phyloP scores from a whole-genome alignment of 2,329 filamentous ascomycete genomes.

The Xylaria sp. region DNA sequence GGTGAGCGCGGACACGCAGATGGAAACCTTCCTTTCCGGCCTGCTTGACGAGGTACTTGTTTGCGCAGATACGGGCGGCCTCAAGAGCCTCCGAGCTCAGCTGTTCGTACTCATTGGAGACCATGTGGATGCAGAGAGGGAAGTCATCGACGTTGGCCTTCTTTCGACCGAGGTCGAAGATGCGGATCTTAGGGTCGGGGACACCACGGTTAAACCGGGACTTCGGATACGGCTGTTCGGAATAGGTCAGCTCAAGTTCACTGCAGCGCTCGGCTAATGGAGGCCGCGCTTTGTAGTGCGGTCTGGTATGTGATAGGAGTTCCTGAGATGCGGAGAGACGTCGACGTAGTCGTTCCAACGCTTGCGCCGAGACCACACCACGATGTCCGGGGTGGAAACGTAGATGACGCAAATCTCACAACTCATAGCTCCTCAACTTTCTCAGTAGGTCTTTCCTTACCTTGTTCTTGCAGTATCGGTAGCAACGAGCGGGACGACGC shows the following conservation, averaged over 20 bases:
- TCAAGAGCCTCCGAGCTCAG: slow-evolving; percentile 99
- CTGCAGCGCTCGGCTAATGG: neutral
- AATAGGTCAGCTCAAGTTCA: slow-evolving; percentile 63
- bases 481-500: slow-evolving; percentile 98
- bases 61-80: slow-evolving; percentile 99
- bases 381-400: neutral
- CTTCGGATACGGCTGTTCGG: slow-evolving; percentile 91
- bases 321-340: no score
- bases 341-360: neutral
- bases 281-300: neutral
- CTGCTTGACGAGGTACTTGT: slow-evolving; percentile 90
- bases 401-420: slow-evolving; percentile 7
- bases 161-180: slow-evolving; percentile 99
- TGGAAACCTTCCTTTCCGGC: slow-evolving; percentile 79
- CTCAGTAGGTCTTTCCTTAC: slow-evolving; percentile 61
- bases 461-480: slow-evolving; percentile 99
- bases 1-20: slow-evolving; percentile 87
- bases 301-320: neutral
- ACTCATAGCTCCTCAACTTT: slow-evolving; percentile 3
- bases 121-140: slow-evolving; percentile 98
- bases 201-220: slow-evolving; percentile 99
- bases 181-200: slow-evolving; percentile 83
- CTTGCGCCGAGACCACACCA: neutral
- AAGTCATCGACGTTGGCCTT: slow-evolving; percentile 99
- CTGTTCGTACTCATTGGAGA: slow-evolving; percentile 99